Conservation (phyloP, 1,284 basidiomycete genomes). For the Peniophora sp. region DNA sequence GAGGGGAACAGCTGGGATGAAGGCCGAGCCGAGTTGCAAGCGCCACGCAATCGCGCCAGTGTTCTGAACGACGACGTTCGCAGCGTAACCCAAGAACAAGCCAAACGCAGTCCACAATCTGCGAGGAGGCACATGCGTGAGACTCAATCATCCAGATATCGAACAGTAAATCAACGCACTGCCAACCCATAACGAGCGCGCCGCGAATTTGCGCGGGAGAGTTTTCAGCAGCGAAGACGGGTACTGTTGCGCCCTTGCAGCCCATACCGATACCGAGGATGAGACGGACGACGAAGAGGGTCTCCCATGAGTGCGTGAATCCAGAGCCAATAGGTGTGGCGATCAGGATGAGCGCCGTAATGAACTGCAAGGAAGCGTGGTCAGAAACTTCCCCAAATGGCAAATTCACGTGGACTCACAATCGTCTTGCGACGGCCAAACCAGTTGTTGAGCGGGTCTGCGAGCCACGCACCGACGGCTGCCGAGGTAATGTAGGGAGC, state of each 20-base stretch:
- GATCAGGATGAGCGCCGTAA: slow-evolving; percentile 57
- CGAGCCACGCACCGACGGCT: slow-evolving; percentile 58
- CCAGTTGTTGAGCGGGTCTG: slow-evolving; percentile 61
- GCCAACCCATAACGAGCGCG: slow-evolving; percentile 74
- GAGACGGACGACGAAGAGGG: slow-evolving; percentile 63
- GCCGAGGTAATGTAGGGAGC: slow-evolving; percentile 65
- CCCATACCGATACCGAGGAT: slow-evolving; percentile 67
- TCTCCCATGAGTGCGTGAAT: slow-evolving; percentile 65
- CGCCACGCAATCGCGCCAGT: slow-evolving; percentile 58
- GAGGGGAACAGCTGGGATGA: slow-evolving; percentile 54
- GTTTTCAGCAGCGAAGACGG: slow-evolving; percentile 63
- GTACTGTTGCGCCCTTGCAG: slow-evolving; percentile 57
- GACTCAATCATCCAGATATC: too few species aligned
- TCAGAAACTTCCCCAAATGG: too few species aligned
- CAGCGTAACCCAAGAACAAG: slow-evolving; percentile 54
- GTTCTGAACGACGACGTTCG: slow-evolving; percentile 42
- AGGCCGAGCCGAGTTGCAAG: slow-evolving; percentile 56
- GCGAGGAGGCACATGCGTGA: too few species aligned
- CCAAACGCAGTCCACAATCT: slow-evolving; percentile 76
- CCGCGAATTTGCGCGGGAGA: slow-evolving; percentile 67
- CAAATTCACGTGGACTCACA: too few species aligned
- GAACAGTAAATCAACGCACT: too few species aligned
- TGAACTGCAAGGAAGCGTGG: slow-evolving; percentile 26
- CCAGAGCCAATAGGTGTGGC: slow-evolving; percentile 61
- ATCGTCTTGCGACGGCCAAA: slow-evolving; percentile 76